Conservation (phyloP, 192 early-diverging fungal genomes). For the Paraglomus brasilianum region DNA sequence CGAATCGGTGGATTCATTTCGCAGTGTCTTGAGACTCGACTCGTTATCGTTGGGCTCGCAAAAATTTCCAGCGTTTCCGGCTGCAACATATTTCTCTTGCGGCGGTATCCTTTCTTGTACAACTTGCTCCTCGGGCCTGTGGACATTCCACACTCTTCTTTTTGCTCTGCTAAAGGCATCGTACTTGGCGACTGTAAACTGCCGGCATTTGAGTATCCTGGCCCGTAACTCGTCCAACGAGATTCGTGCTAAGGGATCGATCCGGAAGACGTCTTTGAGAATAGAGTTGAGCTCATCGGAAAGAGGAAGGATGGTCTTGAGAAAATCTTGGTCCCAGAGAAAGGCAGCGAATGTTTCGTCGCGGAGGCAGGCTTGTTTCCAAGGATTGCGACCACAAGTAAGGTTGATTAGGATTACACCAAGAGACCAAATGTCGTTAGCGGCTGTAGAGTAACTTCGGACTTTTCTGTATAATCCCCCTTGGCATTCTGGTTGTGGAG, state of each 20-base stretch:
- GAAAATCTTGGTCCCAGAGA: conserved; percentile 55
- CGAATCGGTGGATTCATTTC: conserved; percentile 1
- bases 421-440: conserved; percentile 88
- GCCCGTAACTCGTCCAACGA: conserved; percentile 40
- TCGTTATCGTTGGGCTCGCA: not conserved
- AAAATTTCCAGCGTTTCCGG: not conserved
- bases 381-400: conserved; percentile 79
- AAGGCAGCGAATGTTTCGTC: conserved; percentile 58
- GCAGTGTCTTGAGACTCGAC: not conserved
- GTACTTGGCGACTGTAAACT: conserved; percentile 46
- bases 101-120: no score
- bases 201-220: conserved; percentile 43
- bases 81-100: not conserved
- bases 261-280: conserved; percentile 46
- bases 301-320: conserved; percentile 59
- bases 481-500: conserved; percentile 52
- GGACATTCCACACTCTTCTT: no score
- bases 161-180: not conserved
- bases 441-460: conserved; percentile 55
- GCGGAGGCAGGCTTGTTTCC: conserved; percentile 66
- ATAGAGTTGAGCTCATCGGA: conserved; percentile 61
- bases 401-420: conserved; percentile 90
- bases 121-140: no score
- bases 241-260: conserved; percentile 47
- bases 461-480: conserved; percentile 64